Percentiles rank a stretch among this genome's conserved stretches.
These are phyloP conservation scores for Capronia coronata DNA, from an alignment of 2,329 filamentous ascomycete species.

Conservation along the genomic window DNA sequence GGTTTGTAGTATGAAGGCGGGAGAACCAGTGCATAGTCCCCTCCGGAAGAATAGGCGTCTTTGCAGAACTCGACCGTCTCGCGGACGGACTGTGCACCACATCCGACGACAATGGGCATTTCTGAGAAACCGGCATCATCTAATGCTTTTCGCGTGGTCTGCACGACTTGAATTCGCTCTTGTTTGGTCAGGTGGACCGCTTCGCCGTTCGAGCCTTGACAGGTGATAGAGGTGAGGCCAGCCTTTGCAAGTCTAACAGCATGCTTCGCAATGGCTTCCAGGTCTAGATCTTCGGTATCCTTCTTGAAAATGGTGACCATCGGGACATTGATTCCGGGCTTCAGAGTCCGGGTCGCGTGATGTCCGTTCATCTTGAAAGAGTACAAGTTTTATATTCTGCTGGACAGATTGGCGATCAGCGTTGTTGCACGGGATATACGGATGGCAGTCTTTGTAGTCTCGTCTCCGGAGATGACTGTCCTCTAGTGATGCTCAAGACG, in stretches of 20 bases:
- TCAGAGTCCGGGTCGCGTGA: conserved; percentile 15
- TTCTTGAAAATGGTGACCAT: conserved; percentile 67
- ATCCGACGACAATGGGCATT: conserved; percentile 67
- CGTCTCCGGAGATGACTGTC: neutral
- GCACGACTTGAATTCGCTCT: conserved; percentile 63
- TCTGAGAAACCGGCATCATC: conserved; percentile 58
- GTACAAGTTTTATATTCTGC: neutral
- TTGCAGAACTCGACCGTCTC: conserved; percentile 64
- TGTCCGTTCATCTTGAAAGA: conserved; percentile 21
- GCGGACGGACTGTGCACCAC: conserved; percentile 64
- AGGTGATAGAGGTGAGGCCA: conserved; percentile 67
- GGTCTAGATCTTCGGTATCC: conserved; percentile 59
- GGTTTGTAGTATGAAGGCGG: conserved; percentile 70
- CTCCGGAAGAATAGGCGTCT: conserved; percentile 63
- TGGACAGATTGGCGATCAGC: too few species aligned
- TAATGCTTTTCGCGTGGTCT: conserved; percentile 62
- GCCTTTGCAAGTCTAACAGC: conserved; percentile 64
- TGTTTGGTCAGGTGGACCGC: conserved; percentile 68
- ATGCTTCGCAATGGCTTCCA: conserved; percentile 51
- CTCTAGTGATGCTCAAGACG: neutral
- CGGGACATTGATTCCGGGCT: conserved; percentile 61
- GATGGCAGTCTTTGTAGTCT: neutral
- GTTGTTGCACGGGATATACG: neutral
- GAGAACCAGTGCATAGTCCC: conserved; percentile 68
- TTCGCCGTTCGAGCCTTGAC: conserved; percentile 76